phyloP scores from a whole-genome alignment of 2,329 filamentous ascomycete species.

The Neospermospora avenae region DNA sequence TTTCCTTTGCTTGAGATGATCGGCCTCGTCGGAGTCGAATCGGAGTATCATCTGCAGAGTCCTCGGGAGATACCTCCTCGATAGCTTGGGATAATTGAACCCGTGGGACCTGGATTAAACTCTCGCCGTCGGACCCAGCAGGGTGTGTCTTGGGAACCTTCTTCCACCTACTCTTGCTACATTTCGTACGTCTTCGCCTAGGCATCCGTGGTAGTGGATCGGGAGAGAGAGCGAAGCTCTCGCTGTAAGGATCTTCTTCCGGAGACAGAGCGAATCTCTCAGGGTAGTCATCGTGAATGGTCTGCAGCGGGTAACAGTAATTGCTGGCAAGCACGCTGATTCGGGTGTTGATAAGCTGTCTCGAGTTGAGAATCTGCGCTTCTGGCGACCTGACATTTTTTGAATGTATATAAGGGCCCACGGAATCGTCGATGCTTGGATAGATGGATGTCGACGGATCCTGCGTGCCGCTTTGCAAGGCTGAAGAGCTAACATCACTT shows the following conservation, averaged over 20 bases:
- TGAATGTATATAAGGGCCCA: background rate
- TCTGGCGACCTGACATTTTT: background rate
- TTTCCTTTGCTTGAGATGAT: background rate
- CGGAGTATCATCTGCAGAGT: background rate
- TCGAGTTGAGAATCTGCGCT: background rate
- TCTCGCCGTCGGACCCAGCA: too few species aligned
- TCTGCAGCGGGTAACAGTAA: background rate
- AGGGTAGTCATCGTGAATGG: conserved; percentile 2
- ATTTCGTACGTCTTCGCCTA: background rate
- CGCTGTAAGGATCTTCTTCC: background rate
- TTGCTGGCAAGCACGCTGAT: background rate
- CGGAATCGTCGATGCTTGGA: background rate
- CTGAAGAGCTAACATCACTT: background rate
- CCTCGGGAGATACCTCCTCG: background rate
- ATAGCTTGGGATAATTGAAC: too few species aligned
- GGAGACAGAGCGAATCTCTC: conserved; percentile 9
- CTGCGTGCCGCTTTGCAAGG: background rate
- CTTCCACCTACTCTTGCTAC: too few species aligned
- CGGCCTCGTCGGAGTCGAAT: background rate
- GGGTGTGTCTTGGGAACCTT: too few species aligned
- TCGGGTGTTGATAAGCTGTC: background rate
- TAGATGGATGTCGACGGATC: background rate
- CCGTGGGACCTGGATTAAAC: too few species aligned
- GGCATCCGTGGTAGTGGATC: background rate
- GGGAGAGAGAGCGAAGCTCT: background rate